These are phyloP conservation scores for Monascus ruber DNA, from an alignment of 2,329 filamentous ascomycete species.

Conservation along the genomic window DNA sequence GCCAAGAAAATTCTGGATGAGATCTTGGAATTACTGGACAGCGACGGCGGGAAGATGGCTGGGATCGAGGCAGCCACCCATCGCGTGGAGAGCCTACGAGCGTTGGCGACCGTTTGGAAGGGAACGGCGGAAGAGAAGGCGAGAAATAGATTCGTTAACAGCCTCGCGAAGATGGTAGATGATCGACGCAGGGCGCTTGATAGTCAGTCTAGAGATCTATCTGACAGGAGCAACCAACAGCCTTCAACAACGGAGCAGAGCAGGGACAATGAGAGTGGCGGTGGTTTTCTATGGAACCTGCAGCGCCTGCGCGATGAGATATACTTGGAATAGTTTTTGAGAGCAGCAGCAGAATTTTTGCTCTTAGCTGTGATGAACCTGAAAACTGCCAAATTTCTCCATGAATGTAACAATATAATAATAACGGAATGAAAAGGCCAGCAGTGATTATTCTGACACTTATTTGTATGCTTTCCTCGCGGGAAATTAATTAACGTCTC, in stretches of 20 bases:
- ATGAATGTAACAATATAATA: neutral
- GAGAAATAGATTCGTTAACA: constrained; percentile 67
- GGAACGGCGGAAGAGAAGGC: constrained; percentile 93
- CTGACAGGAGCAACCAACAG: constrained; percentile 5
- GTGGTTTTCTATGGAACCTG: constrained; percentile 43
- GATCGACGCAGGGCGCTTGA: constrained; percentile 47
- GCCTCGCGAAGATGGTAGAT: constrained; percentile 69
- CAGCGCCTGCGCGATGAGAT: constrained; percentile 44
- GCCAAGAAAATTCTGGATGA: constrained; percentile 55
- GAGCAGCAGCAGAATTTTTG: neutral
- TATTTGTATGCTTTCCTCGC: neutral
- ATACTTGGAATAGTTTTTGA: constrained; percentile 34
- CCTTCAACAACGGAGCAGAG: constrained; percentile 17
- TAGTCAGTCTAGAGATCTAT: constrained; percentile 16
- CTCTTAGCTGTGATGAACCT: neutral
- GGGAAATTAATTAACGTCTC: neutral
- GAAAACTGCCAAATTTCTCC: too few species aligned
- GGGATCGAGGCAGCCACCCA: constrained; percentile 59
- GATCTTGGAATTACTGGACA: constrained; percentile 55
- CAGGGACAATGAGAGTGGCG: constrained; percentile 22
- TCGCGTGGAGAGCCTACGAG: constrained; percentile 65
- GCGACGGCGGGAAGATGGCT: constrained; percentile 46
- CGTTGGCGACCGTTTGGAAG: constrained; percentile 73
- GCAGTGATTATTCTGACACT: neutral
- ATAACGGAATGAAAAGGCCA: too few species aligned